Evolutionary conservation across 2,329 filamentous ascomycete genomes (phyloP), one percentile per base, ranked within the genome.

Genomic region (Xylaria sp.): DNA sequence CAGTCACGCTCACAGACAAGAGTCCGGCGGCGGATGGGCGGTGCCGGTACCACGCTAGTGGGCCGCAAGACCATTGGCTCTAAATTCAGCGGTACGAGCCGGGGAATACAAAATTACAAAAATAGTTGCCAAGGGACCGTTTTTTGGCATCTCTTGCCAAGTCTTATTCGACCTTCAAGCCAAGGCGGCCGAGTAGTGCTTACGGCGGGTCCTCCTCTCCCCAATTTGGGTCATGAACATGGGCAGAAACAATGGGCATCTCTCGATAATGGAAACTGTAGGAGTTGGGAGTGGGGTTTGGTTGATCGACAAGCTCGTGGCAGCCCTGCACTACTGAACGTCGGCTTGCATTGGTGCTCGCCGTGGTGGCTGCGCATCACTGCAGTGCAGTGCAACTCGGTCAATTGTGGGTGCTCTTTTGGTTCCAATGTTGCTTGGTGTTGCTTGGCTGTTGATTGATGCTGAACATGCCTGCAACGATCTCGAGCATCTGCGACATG

Each of bases 31-130:
- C 57, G 63, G 63, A 55, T 57, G 52, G 63, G 60, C 64, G 54
- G 64, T 67, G 64, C 64, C 64, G 65, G 61, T 65, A 60, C 66
- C 66, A 60, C 46, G 47, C 57, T 52, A 46, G 53, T 51, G 64
- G 66, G 38, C 31, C 46, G 52, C 37, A 45, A 51, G 40, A 28
- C 35, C 21, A 67, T 67, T 67, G 66, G 66, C 60, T 60, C 40
- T 56, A 61, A 64, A 59, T 42, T 57, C 57, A 21, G 57, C 56
- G 63, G 54, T 58, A 57, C 38, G 52, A 61, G 50, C 61, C 64
- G 61, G 62, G 63, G 56, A 53, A 58, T 59, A 57, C 37, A 52
- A 57, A 61, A 59, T 54, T 28, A 68, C 60, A 63, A 65, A 65
- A 65, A 65, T 63, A 66, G 53, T 52, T 52, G 12, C 28, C n/a